phyloP scores from a whole-genome alignment of 257 asterid genomes.

The Solanum etuberosum region DNA sequence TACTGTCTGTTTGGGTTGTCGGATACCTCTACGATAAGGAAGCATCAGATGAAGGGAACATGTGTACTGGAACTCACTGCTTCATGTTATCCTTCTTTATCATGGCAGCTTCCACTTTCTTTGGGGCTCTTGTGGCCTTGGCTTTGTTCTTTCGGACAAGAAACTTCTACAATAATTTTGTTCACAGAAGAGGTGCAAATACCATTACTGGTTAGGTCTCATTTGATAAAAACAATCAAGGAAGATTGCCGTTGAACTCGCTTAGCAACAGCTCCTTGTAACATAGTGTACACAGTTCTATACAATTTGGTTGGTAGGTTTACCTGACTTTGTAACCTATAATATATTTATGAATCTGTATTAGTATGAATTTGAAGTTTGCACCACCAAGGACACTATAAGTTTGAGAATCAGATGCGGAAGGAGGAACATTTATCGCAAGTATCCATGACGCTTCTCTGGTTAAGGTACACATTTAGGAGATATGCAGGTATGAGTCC shows the following conservation, averaged over 20 bases:
- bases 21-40: conserved; percentile 65
- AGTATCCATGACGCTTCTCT: background rate
- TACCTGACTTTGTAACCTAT: background rate
- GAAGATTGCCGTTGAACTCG: background rate
- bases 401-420: background rate
- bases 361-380: background rate
- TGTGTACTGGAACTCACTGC: conserved; percentile 62
- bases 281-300: background rate
- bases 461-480: background rate
- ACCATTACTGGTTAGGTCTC: background rate
- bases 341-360: background rate
- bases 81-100: conserved; percentile 57
- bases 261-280: background rate
- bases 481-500: background rate
- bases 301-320: background rate
- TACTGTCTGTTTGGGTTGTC: conserved; percentile 64
- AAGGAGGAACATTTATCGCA: background rate
- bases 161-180: conserved; percentile 41
- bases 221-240: background rate
- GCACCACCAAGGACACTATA: background rate
- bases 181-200: background rate
- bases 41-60: conserved; percentile 21
- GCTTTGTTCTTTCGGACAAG: conserved; percentile 53
- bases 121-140: conserved; percentile 60
- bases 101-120: conserved; percentile 53